A percentile compares a stretch with the other conserved stretches of the same genome.
phyloP scores from a whole-genome alignment of 345 rosid genomes.

The Gossypium arboreum region DNA sequence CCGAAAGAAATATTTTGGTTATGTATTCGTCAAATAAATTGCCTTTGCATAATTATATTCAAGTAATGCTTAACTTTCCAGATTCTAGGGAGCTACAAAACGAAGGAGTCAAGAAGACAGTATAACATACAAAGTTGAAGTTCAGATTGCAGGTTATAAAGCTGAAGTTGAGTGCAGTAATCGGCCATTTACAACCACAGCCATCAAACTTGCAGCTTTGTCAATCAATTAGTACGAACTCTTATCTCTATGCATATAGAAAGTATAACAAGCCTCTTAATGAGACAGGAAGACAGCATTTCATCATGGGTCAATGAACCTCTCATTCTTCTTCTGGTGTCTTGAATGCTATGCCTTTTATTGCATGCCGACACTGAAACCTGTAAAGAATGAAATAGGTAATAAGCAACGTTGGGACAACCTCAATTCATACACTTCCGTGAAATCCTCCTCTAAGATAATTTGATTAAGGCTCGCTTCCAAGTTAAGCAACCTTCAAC shows the following conservation, averaged over 20 bases:
- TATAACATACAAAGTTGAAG: neutral
- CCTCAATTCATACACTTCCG: neutral
- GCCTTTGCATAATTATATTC: neutral
- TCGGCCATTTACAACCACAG: neutral
- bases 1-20: neutral
- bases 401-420: neutral
- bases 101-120: neutral
- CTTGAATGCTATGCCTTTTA: constrained; percentile 61
- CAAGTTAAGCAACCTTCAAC: neutral
- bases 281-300: neutral
- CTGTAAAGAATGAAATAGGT: constrained; percentile 30
- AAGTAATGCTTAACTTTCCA: neutral
- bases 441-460: neutral
- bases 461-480: neutral
- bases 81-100: neutral
- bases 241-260: neutral
- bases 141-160: neutral
- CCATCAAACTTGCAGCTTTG: neutral
- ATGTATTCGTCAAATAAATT: neutral
- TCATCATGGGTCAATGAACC: neutral
- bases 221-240: neutral
- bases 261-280: neutral
- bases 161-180: neutral
- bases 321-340: constrained; percentile 54
- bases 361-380: constrained; percentile 81